Base-by-base conservation (phyloP, 345 rosid genomes). In the Camelina laxa region DNA sequence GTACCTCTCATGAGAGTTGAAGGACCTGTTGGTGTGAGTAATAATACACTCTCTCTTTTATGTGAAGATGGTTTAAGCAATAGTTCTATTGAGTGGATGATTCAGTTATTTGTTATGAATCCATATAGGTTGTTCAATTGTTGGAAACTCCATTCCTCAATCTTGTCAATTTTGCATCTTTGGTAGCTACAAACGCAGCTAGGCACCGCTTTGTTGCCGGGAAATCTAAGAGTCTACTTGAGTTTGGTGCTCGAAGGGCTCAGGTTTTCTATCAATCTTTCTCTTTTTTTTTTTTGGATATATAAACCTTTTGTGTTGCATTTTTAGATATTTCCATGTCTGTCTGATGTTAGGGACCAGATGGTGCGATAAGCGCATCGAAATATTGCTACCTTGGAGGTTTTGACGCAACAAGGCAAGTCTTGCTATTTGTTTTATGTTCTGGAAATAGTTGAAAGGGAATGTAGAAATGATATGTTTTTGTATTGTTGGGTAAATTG, bases 311-410 rank as follows among this genome's bases (percentile, higher is more conserved):
- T n/a, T n/a, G n/a, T n/a, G n/a, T n/a, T n/a, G n/a, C n/a, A n/a
- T n/a, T n/a, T n/a, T n/a, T n/a, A n/a, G n/a, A n/a, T n/a, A n/a
- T n/a, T n/a, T n/a, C n/a, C n/a, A n/a, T n/a, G n/a, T n/a, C n/a
- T n/a, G n/a, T n/a, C n/a, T n/a, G n/a, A n/a, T n/a, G n/a, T n/a
- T 78, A 72, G 99, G 99, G 99, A 61, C 99, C 99, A 7, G 99
- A 95, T 82, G 99, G 99, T 5, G 98, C 91, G 17, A 82, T 95
- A 69, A 75, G 90, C 2, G 98, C 99, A 57, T 95, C 99, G 14
- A 92, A 87, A 42, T 95, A 95, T 72, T 86, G 98, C 79, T 95
- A 95, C 64, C 69, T 92, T 39, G 99, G 99, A 81, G 99, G 99
- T 65, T 92, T 95, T 84, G 99, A 95, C 74, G 94, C 98, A 19